These are phyloP conservation scores for Arachis stenosperma DNA, from an alignment of 306 rosid genomes.

Conservation along the genomic window DNA sequence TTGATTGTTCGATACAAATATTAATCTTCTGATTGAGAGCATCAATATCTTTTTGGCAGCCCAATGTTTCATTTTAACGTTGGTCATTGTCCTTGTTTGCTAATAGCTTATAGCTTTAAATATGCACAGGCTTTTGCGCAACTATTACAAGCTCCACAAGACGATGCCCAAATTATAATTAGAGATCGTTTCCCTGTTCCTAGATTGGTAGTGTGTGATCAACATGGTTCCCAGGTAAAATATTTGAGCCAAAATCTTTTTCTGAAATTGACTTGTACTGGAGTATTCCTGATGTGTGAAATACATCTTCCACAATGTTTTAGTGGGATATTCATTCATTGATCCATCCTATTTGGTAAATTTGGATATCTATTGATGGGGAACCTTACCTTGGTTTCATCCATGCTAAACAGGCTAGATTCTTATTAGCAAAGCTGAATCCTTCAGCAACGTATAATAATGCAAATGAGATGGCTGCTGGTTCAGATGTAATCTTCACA, in stretches of 20 bases:
- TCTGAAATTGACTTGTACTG: not conserved
- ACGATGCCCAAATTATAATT: conserved; percentile 66
- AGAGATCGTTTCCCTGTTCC: conserved; percentile 85
- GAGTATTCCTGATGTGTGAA: not conserved
- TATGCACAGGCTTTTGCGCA: conserved; percentile 75
- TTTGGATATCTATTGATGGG: conserved; percentile 7
- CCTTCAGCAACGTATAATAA: conserved; percentile 88
- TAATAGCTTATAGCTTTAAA: conserved; percentile 20
- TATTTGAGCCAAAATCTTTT: conserved; percentile 18
- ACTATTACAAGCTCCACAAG: conserved; percentile 70
- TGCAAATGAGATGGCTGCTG: conserved; percentile 77
- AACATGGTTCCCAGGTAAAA: conserved; percentile 90
- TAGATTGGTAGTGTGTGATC: conserved; percentile 86
- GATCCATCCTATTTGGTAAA: conserved; percentile 22
- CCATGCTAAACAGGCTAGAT: conserved; percentile 69
- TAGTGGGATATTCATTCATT: not conserved
- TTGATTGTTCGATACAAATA: not conserved
- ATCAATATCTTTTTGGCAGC: conserved; percentile 1
- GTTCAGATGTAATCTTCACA: conserved; percentile 87
- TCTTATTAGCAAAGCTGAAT: conserved; percentile 84
- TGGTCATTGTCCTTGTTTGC: not conserved
- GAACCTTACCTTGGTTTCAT: conserved; percentile 34
- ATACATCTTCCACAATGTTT: not conserved
- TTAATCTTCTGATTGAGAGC: conserved; percentile 8
- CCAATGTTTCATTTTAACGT: conserved; percentile 3